These are phyloP conservation scores for Dioscorea dumetorum DNA, from an alignment of 106 monocot genomes.

Conservation along the genomic window DNA sequence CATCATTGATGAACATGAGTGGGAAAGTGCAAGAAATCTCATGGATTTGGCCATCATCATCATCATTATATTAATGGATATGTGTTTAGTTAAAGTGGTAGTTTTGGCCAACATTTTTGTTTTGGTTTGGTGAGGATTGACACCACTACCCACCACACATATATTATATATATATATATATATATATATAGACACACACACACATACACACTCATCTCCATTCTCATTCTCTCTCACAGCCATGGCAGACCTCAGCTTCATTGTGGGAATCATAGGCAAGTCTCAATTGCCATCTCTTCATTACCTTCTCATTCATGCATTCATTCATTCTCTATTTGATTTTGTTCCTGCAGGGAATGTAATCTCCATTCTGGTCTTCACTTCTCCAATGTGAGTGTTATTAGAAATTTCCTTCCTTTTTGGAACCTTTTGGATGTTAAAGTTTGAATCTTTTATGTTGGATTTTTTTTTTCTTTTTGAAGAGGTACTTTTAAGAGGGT, in stretches of 20 bases:
- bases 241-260: constrained; percentile 14
- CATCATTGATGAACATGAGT: too few relatives aligned
- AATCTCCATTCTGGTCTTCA: constrained; percentile 50
- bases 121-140: too few relatives aligned
- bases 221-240: background rate
- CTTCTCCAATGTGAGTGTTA: constrained; percentile 52
- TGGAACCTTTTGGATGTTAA: background rate
- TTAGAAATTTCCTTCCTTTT: background rate
- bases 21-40: too few relatives aligned
- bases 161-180: too few relatives aligned
- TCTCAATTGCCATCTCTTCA: background rate
- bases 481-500: constrained; percentile 51
- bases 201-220: background rate
- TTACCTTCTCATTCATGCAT: background rate
- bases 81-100: background rate
- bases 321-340: background rate
- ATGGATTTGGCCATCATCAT: too few relatives aligned
- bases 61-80: too few relatives aligned
- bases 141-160: background rate
- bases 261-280: constrained; percentile 10
- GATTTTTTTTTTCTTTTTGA: too few relatives aligned
- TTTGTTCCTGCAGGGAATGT: constrained; percentile 36
- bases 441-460: background rate
- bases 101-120: too few relatives aligned
- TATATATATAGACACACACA: too few relatives aligned